phyloP scores from a whole-genome alignment of 2,329 filamentous ascomycete genomes.

The Aspergillus ustus region DNA sequence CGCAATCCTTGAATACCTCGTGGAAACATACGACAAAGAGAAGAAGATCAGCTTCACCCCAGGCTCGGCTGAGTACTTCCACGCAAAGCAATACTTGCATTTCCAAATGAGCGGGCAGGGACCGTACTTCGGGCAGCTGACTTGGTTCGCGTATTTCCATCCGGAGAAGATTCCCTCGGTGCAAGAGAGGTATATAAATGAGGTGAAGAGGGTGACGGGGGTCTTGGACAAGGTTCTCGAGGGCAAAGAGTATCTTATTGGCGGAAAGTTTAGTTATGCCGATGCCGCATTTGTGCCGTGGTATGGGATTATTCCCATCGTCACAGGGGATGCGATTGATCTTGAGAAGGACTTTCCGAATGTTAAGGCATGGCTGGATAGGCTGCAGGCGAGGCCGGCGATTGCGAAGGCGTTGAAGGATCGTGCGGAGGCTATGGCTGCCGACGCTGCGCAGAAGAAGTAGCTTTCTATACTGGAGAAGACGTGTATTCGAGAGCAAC shows the following conservation, averaged over 20 bases:
- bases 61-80: too few relatives aligned
- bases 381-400: slow-evolving; percentile 32
- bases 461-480: neutral
- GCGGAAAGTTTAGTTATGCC: slow-evolving; percentile 27
- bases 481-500: too few relatives aligned
- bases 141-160: too few relatives aligned
- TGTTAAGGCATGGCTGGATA: slow-evolving; percentile 36
- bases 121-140: too few relatives aligned
- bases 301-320: slow-evolving; percentile 25
- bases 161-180: too few relatives aligned
- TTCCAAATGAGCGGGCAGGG: too few relatives aligned
- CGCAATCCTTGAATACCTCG: slow-evolving; percentile 51
- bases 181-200: too few relatives aligned
- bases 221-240: too few relatives aligned
- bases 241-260: too few relatives aligned
- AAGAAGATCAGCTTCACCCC: too few relatives aligned
- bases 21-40: slow-evolving; percentile 18
- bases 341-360: slow-evolving; percentile 37
- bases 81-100: too few relatives aligned
- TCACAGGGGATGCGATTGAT: slow-evolving; percentile 25
- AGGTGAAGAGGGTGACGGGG: too few relatives aligned
- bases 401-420: slow-evolving; percentile 29
- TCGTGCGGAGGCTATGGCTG: slow-evolving; percentile 18
- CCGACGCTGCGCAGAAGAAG: neutral
- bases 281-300: slow-evolving; percentile 50